Percentiles rank a stretch among this genome's conserved stretches.
Evolutionary conservation across 1,284 basidiomycete genomes (phyloP).

Genomic region (Puccinia triticina): DNA sequence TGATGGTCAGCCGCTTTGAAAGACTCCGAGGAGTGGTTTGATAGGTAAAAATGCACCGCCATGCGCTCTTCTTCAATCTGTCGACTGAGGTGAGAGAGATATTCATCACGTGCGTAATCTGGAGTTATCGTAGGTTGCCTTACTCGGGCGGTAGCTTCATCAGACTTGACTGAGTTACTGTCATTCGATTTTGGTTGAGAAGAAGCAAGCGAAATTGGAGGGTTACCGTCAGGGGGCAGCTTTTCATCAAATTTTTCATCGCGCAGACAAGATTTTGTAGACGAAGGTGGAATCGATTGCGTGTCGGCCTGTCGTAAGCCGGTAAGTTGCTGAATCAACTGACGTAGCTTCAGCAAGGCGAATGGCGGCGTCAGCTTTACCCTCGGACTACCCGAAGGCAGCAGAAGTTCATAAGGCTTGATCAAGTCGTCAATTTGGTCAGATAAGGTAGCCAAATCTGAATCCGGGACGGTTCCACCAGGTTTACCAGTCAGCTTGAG

Average conservation of each 20-base stretch:
- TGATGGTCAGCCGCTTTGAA: conserved; percentile 93
- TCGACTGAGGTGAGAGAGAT: conserved; percentile 57
- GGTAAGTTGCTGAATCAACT: conserved; percentile 17
- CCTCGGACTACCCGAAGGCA: conserved; percentile 86
- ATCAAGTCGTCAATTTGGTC: conserved; percentile 66
- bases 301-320: not conserved
- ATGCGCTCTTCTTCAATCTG: conserved; percentile 80
- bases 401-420: conserved; percentile 77
- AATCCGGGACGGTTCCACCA: not conserved
- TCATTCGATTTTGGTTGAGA: conserved; percentile 17
- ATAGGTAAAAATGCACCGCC: conserved; percentile 79
- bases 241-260: conserved; percentile 28
- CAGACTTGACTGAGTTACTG: conserved; percentile 11
- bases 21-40: conserved; percentile 81
- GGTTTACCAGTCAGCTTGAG: conserved; percentile 14
- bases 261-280: not conserved
- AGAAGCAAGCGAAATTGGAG: not conserved
- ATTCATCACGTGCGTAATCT: conserved; percentile 38
- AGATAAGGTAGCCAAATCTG: conserved; percentile 45
- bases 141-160: conserved; percentile 18
- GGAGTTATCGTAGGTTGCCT: conserved; percentile 2
- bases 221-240: not conserved
- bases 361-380: conserved; percentile 86
- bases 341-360: conserved; percentile 65
- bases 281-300: conserved; percentile 2